Conservation (phyloP, 345 rosid genomes). For the Salix exigua region DNA sequence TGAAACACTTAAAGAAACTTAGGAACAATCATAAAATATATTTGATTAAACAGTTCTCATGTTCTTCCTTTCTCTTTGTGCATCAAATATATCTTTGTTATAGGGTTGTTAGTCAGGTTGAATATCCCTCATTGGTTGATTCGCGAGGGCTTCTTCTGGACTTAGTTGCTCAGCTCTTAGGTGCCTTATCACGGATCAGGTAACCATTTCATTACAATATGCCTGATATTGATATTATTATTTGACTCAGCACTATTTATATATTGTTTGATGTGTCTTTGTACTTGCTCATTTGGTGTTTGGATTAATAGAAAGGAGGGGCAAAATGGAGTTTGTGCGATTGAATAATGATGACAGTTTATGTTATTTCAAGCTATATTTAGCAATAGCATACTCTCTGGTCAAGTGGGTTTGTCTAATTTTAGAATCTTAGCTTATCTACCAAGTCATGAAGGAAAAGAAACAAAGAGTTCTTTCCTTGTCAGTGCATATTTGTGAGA, state of each 20-base stretch:
- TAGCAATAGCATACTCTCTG: neutral
- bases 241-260: no score
- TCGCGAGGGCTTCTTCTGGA: slow-evolving; percentile 94
- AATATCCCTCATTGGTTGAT: slow-evolving; percentile 96
- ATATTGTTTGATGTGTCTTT: neutral
- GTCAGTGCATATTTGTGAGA: neutral
- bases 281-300: neutral
- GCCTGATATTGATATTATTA: slow-evolving; percentile 1
- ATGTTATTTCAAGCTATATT: neutral
- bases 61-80: neutral
- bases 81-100: slow-evolving; percentile 23
- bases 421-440: neutral
- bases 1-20: neutral
- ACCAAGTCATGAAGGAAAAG: slow-evolving; percentile 4
- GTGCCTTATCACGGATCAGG: slow-evolving; percentile 98
- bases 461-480: neutral
- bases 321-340: no score
- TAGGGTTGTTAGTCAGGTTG: slow-evolving; percentile 98
- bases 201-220: slow-evolving; percentile 20
- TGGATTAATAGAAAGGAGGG: no score
- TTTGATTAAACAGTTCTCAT: neutral
- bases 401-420: neutral
- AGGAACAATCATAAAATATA: neutral
- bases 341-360: neutral
- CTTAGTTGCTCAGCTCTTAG: slow-evolving; percentile 93